phyloP scores from a whole-genome alignment of 768 basidiomycete genomes.

The Gloeostereum incarnatum region DNA sequence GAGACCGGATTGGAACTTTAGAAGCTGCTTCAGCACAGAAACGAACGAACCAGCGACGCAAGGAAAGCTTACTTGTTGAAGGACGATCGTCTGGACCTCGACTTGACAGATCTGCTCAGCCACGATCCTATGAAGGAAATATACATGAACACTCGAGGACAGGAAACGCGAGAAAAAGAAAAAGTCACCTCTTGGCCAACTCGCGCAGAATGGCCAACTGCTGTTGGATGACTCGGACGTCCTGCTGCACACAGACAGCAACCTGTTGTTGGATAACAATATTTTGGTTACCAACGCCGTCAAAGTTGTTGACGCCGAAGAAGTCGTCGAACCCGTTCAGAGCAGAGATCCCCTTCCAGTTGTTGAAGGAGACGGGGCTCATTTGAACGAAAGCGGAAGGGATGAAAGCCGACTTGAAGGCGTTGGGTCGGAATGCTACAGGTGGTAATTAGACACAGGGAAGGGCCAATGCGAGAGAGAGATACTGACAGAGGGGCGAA shows the following conservation, averaged over 20 bases:
- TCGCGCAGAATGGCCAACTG: conserved; percentile 31
- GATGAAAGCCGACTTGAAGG: not conserved
- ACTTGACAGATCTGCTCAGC: conserved; percentile 40
- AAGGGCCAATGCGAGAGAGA: not conserved
- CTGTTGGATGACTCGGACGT: conserved; percentile 34
- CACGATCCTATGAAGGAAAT: conserved; percentile 29
- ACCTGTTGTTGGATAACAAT: conserved; percentile 29
- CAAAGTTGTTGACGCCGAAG: conserved; percentile 25
- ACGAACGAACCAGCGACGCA: not conserved
- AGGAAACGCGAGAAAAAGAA: not conserved
- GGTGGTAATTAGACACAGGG: not conserved
- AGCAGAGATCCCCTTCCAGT: conserved; percentile 27
- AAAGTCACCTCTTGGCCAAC: conserved; percentile 31
- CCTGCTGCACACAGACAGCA: conserved; percentile 7
- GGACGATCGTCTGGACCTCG: conserved; percentile 26
- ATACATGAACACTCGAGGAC: not conserved
- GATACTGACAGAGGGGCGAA: not conserved
- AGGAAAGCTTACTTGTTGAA: not conserved
- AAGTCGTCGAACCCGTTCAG: conserved; percentile 34
- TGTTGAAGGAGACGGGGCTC: conserved; percentile 15
- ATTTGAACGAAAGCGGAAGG: not conserved
- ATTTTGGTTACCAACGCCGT: conserved; percentile 23
- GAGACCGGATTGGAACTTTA: conserved; percentile 29
- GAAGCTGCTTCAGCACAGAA: not conserved
- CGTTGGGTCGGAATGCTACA: not conserved